Conservation (phyloP, 805 yeast species). For the Zygoascus tannicola region DNA sequence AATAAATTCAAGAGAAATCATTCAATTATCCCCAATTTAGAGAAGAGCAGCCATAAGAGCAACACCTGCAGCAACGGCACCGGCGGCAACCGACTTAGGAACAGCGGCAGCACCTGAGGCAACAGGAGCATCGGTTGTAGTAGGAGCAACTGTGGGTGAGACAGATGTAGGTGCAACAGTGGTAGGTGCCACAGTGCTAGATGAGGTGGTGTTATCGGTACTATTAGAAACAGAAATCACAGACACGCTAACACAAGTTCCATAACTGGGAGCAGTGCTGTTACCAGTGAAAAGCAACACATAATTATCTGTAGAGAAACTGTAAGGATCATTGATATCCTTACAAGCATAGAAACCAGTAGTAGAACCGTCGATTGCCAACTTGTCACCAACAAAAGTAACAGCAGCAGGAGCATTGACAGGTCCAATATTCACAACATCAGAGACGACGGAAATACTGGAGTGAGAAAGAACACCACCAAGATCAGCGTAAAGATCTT, state of each 20-base stretch:
- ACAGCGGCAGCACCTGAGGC: slow-evolving; percentile 3
- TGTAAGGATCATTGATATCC: slow-evolving; percentile 38
- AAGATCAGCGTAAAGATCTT: neutral
- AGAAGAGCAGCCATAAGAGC: neutral
- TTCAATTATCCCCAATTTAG: too few relatives aligned
- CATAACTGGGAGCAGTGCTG: neutral
- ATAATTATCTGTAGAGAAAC: slow-evolving; percentile 26
- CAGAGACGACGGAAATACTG: neutral
- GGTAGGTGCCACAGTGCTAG: slow-evolving; percentile 1
- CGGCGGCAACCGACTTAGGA: slow-evolving; percentile 1
- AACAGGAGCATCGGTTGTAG: neutral
- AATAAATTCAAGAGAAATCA: too few relatives aligned
- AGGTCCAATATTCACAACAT: neutral
- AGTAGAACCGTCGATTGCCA: slow-evolving; percentile 4
- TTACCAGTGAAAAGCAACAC: slow-evolving; percentile 20
- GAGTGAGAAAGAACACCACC: slow-evolving; percentile 1
- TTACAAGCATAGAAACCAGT: slow-evolving; percentile 32
- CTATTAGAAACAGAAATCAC: neutral
- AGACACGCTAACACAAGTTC: slow-evolving; percentile 3
- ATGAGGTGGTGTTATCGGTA: slow-evolving; percentile 1
- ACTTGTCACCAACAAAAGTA: neutral
- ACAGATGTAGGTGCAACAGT: neutral
- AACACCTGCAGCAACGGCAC: slow-evolving; percentile 1
- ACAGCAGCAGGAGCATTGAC: neutral
- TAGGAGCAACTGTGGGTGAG: slow-evolving; percentile 1